Base-by-base conservation (phyloP, 208 protist genomes). In the Porcisia hertigi region DNA sequence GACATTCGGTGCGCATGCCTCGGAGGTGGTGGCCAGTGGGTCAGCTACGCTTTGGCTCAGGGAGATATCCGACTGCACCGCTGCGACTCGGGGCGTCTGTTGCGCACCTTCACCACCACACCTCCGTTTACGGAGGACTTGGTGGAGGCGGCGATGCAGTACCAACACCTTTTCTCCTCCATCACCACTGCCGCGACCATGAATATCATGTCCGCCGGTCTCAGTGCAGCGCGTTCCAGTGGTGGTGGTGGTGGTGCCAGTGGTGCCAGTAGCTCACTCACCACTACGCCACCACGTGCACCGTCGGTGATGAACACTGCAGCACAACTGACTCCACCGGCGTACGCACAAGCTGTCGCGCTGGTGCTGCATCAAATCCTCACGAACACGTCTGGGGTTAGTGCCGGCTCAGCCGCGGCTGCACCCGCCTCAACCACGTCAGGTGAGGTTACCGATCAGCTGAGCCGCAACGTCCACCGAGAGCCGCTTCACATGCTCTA, bases 51-150 rank as follows among this genome's bases (percentile, higher is more conserved):
- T 12, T 83, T 95, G 30, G 75, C 73, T 23, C 87, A 84, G 49
- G 91, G 91, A 23, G 91, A 95, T 54, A 89, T 95, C 60, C 91
- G 91, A 43, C 69, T 92, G 25, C 91, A 95, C 76, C 88, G 87
- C 72, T 89, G 69, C 41, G 87, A 95, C 71, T 91, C 86, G 5
- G 91, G 91, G 20, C 83, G 87, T 20, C 71, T 95, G 39, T 71
- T 91, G 69, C 90, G 92, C 69, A 95, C 91, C n/a, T 86, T 88
- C 86, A 69, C 92, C 63, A 91, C 88, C 30, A 85, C 83, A 3
- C 83, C 88, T 9, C 91, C 91, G 11, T 89, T 87, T 25, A 78
- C 82, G 3, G 83, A 89, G 41, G 83, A 93, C 64, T 84, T 95
- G n/a, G 63, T 92, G 23, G 66, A 80, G 41, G 87, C 91, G n/a